Conservation (phyloP, 83 land plant species). For the Isoetes engelmannii region DNA sequence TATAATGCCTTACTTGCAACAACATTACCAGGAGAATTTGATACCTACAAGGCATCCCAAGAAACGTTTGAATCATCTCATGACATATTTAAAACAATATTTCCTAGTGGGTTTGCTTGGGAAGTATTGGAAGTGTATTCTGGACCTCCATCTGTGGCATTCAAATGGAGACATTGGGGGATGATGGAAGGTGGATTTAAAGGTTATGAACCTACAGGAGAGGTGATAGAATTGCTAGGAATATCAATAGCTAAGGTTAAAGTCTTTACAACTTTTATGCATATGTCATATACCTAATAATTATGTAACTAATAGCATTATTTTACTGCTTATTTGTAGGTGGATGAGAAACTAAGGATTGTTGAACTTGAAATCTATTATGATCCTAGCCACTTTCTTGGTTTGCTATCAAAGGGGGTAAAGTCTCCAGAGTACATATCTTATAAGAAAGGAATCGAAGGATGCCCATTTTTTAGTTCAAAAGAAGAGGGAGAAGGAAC, state of each 20-base stretch:
- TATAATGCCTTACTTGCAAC: slow-evolving; percentile 53
- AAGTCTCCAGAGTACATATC: slow-evolving; percentile 7
- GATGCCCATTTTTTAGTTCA: slow-evolving; percentile 7
- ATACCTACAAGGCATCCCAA: slow-evolving; percentile 36
- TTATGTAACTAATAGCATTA: slow-evolving; percentile 33
- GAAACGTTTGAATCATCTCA: slow-evolving; percentile 46
- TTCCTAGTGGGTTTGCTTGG: slow-evolving; percentile 66
- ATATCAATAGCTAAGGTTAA: no score
- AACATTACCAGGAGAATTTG: slow-evolving; percentile 41
- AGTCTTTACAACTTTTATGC: no score
- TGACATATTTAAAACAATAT: slow-evolving; percentile 37
- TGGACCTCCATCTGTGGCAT: slow-evolving; percentile 44
- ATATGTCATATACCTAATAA: no score
- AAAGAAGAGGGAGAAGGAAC: no score
- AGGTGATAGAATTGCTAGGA: no score
- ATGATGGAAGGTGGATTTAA: slow-evolving; percentile 41
- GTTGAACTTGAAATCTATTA: slow-evolving; percentile 47
- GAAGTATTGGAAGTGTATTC: slow-evolving; percentile 47
- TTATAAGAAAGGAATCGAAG: slow-evolving; percentile 19
- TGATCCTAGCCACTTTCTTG: slow-evolving; percentile 40
- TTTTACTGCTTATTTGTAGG: slow-evolving; percentile 24
- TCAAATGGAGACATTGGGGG: slow-evolving; percentile 62
- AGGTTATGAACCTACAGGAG: slow-evolving; percentile 28
- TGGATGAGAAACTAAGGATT: slow-evolving; percentile 41
- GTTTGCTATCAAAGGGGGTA: slow-evolving; percentile 15